Conservation (phyloP, 306 rosid genomes). For the Amphicarpaea edgeworthii region DNA sequence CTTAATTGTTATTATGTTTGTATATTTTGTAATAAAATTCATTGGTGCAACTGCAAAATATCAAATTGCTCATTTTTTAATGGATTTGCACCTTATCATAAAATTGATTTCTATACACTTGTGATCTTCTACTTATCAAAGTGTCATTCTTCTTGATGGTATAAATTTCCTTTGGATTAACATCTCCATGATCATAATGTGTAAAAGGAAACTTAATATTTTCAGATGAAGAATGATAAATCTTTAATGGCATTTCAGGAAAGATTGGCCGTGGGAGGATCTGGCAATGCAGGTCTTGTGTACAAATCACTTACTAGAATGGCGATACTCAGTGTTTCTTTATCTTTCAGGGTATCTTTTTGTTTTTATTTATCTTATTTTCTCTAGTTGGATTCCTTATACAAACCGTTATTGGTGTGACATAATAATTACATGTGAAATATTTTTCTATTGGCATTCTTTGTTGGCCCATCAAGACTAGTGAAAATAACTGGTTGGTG, state of each 20-base stretch:
- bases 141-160: constrained; percentile 31
- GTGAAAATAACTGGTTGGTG: constrained; percentile 43
- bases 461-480: constrained; percentile 35
- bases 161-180: constrained; percentile 29
- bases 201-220: constrained; percentile 44
- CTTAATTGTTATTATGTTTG: not conserved
- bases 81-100: not conserved
- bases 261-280: constrained; percentile 57
- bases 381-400: constrained; percentile 27
- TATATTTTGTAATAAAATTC: not conserved
- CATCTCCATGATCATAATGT: constrained; percentile 24
- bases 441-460: constrained; percentile 38
- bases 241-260: constrained; percentile 62
- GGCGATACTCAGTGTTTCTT: constrained; percentile 80
- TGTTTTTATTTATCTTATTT: constrained; percentile 31
- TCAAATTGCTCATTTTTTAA: constrained; percentile 32
- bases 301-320: constrained; percentile 77
- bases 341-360: constrained; percentile 62
- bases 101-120: constrained; percentile 8
- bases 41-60: constrained; percentile 16
- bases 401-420: constrained; percentile 24
- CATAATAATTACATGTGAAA: constrained; percentile 7
- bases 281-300: constrained; percentile 48
- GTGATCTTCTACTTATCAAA: not conserved
- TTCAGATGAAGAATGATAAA: constrained; percentile 46